Percentiles rank a stretch among this genome's conserved stretches.
These are phyloP conservation scores for Mollisia scopiformis DNA, from an alignment of 2,329 filamentous ascomycete genomes.

Conservation along the genomic window DNA sequence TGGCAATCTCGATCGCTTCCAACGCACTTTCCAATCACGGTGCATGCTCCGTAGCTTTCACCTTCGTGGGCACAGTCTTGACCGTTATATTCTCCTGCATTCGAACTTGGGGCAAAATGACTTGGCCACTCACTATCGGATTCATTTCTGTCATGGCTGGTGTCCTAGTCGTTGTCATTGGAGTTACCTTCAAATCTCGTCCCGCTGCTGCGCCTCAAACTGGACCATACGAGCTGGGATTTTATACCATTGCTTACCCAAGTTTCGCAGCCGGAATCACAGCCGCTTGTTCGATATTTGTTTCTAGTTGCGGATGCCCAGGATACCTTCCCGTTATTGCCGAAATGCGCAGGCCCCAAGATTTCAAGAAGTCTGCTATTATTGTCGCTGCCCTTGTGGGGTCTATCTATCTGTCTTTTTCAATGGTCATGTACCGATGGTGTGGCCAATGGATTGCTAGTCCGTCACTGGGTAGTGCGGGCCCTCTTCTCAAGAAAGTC, in stretches of 20 bases:
- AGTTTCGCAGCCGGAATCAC: constrained; percentile 56
- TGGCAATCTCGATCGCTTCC: no score
- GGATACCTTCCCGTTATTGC: constrained; percentile 68
- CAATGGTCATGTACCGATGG: constrained; percentile 53
- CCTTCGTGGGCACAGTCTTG: no score
- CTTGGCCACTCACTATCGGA: no score
- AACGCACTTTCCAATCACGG: no score
- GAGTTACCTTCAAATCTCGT: constrained; percentile 56
- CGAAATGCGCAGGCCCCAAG: constrained; percentile 66
- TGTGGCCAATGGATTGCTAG: constrained; percentile 64
- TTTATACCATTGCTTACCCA: constrained; percentile 55
- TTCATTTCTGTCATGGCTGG: no score
- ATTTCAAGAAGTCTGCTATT: constrained; percentile 62
- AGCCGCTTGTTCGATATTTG: constrained; percentile 59
- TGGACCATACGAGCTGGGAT: constrained; percentile 62
- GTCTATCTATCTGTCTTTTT: constrained; percentile 60
- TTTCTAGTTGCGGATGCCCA: constrained; percentile 57
- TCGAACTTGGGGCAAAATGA: no score
- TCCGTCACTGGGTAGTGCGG: constrained; percentile 62
- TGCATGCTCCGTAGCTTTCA: no score
- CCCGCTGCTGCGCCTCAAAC: constrained; percentile 62
- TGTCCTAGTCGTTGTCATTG: no score
- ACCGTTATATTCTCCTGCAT: no score
- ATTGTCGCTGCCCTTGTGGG: constrained; percentile 58
- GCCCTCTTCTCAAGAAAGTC: constrained; percentile 59